phyloP scores from a whole-genome alignment of 805 yeast genomes.

The Brettanomyces sp. region DNA sequence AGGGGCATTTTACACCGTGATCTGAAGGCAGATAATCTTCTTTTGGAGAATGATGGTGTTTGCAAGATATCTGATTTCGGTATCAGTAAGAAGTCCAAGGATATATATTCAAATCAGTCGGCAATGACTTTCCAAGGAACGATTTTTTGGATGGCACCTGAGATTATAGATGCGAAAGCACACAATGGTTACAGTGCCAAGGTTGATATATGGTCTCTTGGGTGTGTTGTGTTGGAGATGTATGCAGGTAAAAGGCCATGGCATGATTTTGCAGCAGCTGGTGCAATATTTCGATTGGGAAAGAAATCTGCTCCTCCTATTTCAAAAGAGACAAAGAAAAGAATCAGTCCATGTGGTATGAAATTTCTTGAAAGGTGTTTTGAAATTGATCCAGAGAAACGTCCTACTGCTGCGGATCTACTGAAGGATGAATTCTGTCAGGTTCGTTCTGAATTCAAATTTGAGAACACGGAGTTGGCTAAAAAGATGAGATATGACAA shows the following conservation, averaged over 20 bases:
- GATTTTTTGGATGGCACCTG: constrained; percentile 99
- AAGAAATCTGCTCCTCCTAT: constrained; percentile 84
- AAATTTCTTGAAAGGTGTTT: constrained; percentile 73
- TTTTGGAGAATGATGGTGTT: constrained; percentile 84
- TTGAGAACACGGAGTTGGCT: constrained; percentile 23
- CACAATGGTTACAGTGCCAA: constrained; percentile 95
- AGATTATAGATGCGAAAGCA: constrained; percentile 79
- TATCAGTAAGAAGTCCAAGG: constrained; percentile 76
- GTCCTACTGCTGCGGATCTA: constrained; percentile 79
- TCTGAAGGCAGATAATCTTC: constrained; percentile 84
- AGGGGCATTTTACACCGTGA: constrained; percentile 88
- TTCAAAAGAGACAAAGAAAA: constrained; percentile 72
- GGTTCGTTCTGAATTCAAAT: constrained; percentile 16
- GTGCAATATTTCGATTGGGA: constrained; percentile 87
- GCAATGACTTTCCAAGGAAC: constrained; percentile 95
- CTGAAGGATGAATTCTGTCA: constrained; percentile 37
- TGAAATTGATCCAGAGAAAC: constrained; percentile 60
- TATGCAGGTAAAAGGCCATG: constrained; percentile 96
- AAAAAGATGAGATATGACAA: constrained; percentile 21
- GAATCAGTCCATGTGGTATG: constrained; percentile 56
- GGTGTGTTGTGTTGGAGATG: constrained; percentile 96
- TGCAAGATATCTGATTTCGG: constrained; percentile 97
- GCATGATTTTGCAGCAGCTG: constrained; percentile 91
- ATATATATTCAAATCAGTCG: constrained; percentile 82
- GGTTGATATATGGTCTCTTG: constrained; percentile 96